Conservation (phyloP, 1,284 basidiomycete species). For the Phellopilus nigrolimitatus region DNA sequence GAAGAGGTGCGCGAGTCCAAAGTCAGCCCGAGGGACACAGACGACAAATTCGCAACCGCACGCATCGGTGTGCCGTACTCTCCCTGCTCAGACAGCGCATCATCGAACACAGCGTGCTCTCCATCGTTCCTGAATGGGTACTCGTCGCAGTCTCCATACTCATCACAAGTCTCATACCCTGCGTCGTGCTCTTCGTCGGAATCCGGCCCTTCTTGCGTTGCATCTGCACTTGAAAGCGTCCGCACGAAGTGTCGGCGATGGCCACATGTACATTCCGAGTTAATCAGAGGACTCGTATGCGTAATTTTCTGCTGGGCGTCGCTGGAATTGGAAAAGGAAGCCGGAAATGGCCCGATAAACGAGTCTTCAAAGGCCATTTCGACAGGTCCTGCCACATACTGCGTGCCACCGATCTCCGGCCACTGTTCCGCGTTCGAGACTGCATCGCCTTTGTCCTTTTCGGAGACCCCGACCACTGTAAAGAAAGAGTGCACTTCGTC, state of each 20-base stretch:
- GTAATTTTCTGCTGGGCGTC: not conserved
- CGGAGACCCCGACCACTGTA: not conserved
- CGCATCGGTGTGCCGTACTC: not conserved
- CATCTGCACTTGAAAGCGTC: not conserved
- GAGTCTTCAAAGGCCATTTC: slow-evolving; percentile 3
- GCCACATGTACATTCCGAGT: not conserved
- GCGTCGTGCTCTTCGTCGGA: not conserved
- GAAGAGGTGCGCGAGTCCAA: slow-evolving; percentile 6
- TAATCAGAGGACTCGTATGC: not conserved
- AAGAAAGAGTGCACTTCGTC: not conserved
- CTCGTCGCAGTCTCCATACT: not conserved
- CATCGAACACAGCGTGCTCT: not conserved
- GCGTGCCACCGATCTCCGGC: not conserved
- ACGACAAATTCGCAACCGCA: not conserved
- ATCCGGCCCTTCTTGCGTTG: not conserved
- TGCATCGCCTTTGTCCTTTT: not conserved
- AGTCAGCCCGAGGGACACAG: not conserved
- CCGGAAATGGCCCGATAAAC: not conserved
- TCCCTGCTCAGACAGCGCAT: not conserved
- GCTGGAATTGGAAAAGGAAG: slow-evolving; percentile 1
- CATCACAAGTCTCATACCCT: not conserved
- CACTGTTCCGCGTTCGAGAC: not conserved
- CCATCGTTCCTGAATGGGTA: not conserved
- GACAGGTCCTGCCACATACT: not conserved
- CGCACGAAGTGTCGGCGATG: slow-evolving; percentile 5